These are phyloP conservation scores for Nicotiana knightiana DNA, from an alignment of 257 asterid genomes.

Conservation along the genomic window DNA sequence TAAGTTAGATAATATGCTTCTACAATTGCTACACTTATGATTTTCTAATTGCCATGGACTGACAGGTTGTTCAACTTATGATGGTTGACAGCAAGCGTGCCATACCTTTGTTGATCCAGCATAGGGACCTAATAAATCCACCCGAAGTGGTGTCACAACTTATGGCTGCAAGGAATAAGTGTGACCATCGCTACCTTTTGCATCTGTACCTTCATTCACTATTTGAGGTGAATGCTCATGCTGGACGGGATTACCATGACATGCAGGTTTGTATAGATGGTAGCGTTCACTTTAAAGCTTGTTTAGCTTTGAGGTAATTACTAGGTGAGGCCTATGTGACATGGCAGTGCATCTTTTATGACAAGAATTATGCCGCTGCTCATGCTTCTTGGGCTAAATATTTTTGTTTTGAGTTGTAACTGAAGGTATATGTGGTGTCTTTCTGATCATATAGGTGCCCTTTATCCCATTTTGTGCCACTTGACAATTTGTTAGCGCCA, in stretches of 20 bases:
- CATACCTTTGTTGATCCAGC: slow-evolving; percentile 69
- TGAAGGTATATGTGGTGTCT: background rate
- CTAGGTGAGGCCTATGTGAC: background rate
- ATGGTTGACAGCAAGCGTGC: slow-evolving; percentile 85
- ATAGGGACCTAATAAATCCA: slow-evolving; percentile 61
- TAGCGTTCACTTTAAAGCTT: background rate
- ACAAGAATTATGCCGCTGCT: background rate
- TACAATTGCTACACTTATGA: background rate
- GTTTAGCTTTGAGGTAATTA: background rate
- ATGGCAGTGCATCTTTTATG: background rate
- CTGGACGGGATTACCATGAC: slow-evolving; percentile 93
- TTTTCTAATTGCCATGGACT: slow-evolving; percentile 15
- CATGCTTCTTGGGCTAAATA: background rate
- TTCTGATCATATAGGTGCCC: background rate
- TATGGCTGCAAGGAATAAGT: slow-evolving; percentile 53
- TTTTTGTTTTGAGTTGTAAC: background rate
- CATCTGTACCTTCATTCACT: slow-evolving; percentile 72
- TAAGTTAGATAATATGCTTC: background rate
- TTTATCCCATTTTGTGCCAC: background rate
- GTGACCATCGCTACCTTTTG: slow-evolving; percentile 57
- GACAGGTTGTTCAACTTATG: slow-evolving; percentile 95
- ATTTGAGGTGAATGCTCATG: slow-evolving; percentile 73
- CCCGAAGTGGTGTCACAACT: slow-evolving; percentile 90
- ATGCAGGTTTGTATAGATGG: slow-evolving; percentile 66
- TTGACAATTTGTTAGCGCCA: background rate